Base-by-base conservation (phyloP, 116 monocot genomes). In the Trichopus zeylanicus region DNA sequence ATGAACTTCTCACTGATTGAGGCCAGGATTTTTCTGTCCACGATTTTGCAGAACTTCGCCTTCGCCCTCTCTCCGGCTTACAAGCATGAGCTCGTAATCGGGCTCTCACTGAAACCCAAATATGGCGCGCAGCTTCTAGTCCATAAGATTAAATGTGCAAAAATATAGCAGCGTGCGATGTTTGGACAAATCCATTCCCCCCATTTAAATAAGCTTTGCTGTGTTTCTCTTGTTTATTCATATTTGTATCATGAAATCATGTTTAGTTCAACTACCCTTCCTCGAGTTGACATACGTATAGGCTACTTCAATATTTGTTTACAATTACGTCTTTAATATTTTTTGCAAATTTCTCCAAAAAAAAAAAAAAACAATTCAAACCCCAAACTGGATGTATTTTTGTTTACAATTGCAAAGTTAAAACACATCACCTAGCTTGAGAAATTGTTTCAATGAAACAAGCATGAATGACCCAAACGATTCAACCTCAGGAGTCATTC, bases 1-100 rank as follows among this genome's bases (percentile, higher is more conserved):
- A 55, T 56, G 70, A 70, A 70, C 26, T 62, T 70, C 26, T 11
- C 56, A 4, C 12, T 70, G 62, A 26, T 70, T 6, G 70, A 70
- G 37, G 56, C 55, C 3, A 70, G 32, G 56, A 46, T 70, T 0
- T 24, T 42, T 24, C 47, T 70, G 5, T 29, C 70, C 8, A 46
- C 34, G 25, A n/a, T 70, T 1, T 16, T 70, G n/a, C 53, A 48
- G 37, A 47, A 56, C 16, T 63, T 63, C n/a, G 5, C 26, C 5
- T 25, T 70, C 12, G 12, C 2, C 0, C 6, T 60, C 20, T 56
- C 70, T 31, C 62, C 56, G 3, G 23, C 42, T 5, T 70, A 70
- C 19, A 47, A 47, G 31, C 70, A 70, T 26, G 54, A 42, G 38
- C 54, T 32, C 1, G 29, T 32, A n/a, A 16, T 7, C 48, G 33